Base-by-base conservation (phyloP, 441 rosid species). In the Gossypium laxum region DNA sequence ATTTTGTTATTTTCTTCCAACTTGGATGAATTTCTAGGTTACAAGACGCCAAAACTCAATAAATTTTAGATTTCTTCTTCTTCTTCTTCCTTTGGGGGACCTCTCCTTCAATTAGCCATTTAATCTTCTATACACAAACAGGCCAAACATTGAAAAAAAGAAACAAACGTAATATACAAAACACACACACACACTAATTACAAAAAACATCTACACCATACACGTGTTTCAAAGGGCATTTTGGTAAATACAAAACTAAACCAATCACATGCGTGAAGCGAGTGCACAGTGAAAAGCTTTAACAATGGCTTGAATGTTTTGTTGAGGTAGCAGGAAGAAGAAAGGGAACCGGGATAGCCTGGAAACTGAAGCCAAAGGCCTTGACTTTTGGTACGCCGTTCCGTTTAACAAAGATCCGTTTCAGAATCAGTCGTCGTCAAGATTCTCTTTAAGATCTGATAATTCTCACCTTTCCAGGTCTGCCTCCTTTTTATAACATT, bases 351-450 rank as follows among this genome's bases (percentile, higher is more conserved):
- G 78, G 51, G 72, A 64, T 57, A 71, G 73, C 38, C 71, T 55
- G 76, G 84, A 82, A 19, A 67, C 79, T 1, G 87, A 83, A 64
- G 72, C 76, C 4, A 84, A 80, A 45, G 85, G 78, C 78, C 73
- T 79, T 47, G 82, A 81, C 22, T 84, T 80, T 72, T 81, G 85
- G 75, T 68, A 74, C 79, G 75, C 91, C 1, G 81, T 79, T 66
- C 82, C 82, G 30, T 66, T 82, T 45, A 78, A 72, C 17, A 77
- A 79, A 76, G 87, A 82, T 77, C 81, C 79, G 15, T 51, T 41
- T 11, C 72, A 30, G 3, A 65, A 32, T 2, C 67, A 76, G 11
- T 83, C 75, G 26, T 68, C 79, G 0, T 56, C 61, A 22, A 76
- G 72, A 54, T 81, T 81, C 50, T 43, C 75, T 77, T 67, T 83